Evolutionary conservation across 768 basidiomycete genomes (phyloP).

Genomic region (Xerocomellus amylosporus): DNA sequence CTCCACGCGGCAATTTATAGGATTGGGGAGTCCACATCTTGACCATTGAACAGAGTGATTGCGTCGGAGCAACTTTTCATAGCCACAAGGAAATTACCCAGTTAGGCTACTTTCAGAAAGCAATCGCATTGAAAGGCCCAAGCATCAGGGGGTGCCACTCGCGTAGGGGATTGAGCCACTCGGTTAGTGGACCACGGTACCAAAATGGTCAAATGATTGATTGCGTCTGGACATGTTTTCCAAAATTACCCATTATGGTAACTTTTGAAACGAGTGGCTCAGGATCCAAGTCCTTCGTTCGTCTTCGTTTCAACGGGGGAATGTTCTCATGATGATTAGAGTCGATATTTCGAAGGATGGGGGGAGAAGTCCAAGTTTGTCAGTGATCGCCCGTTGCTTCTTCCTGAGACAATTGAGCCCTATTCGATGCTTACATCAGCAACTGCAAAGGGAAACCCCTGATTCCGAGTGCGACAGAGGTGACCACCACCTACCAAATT

Average conservation of each 20-base stretch:
- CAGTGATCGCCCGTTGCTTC: conserved; percentile 1
- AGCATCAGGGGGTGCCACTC: conserved; percentile 19
- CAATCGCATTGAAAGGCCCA: conserved; percentile 18
- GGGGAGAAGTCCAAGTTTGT: not conserved
- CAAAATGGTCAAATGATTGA: conserved; percentile 13
- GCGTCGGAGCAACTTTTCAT: conserved; percentile 21
- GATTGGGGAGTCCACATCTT: conserved; percentile 5
- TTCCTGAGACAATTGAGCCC: conserved; percentile 5
- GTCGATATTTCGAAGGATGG: not conserved
- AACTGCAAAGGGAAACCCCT: not conserved
- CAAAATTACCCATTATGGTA: conserved; percentile 11
- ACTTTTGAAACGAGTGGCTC: conserved; percentile 12
- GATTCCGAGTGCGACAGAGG: no score
- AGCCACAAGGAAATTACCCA: conserved; percentile 22
- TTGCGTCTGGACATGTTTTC: conserved; percentile 20
- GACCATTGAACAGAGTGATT: conserved; percentile 22
- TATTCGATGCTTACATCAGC: conserved; percentile 2
- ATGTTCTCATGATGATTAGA: not conserved
- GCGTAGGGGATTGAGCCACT: conserved; percentile 15
- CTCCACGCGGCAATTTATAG: conserved; percentile 18
- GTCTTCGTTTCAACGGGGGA: not conserved
- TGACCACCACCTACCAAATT: no score
- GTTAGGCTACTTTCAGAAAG: conserved; percentile 15
- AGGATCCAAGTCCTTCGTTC: not conserved
- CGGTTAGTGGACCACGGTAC: conserved; percentile 15